Evolutionary conservation across 768 basidiomycete species (phyloP), one percentile per base, ranked within the genome.

Genomic region (Xerocomellus intermedius): DNA sequence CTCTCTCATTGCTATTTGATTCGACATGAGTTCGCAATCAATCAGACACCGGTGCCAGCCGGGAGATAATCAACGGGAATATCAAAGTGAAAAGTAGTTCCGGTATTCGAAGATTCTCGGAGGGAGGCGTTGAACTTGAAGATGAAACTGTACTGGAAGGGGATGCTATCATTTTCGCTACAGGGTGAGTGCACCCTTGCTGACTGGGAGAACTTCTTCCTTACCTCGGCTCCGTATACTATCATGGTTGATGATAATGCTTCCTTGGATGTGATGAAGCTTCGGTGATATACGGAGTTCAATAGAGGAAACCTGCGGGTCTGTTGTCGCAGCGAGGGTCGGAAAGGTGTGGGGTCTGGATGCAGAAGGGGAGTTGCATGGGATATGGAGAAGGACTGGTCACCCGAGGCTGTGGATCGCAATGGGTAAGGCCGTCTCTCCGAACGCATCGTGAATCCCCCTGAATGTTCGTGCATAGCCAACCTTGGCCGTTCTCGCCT

Each of bases 311-410:
- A 67, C 86, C 6, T 78, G 81, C 49, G 83, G 80, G 0, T 69
- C 77, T 4, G 75, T 78, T 21, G 64, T 82, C 9, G 75, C 70
- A 2, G 58, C 72, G 37, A 72, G 75, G 64, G 72, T 85, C 55
- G 75, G 79, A 50, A 74, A 77, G n/a, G 67, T 87, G 14, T 83
- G 86, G 88, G 82, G 87, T 36, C 61, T 89, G 52, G 78, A 86
- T 65, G 69, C 73, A 37, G 84, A 91, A 69, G 84, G 86, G 2
- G 85, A 89, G 64, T 61, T 84, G 24, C 72, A 77, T 19, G 80
- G 80, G 0, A 64, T 63, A 14, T 72, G 67, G 68, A 71, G 66
- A 54, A 63, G 63, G 42, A 71, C 63, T 1, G 68, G 66, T 8
- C 62, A 73, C 54, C 63, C 77, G 21, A 78, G 79, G 44, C 48